Evolutionary conservation across 2,329 filamentous ascomycete species (phyloP), one percentile per base, ranked within the genome.

Genomic region (Bipolaris oryzae): DNA sequence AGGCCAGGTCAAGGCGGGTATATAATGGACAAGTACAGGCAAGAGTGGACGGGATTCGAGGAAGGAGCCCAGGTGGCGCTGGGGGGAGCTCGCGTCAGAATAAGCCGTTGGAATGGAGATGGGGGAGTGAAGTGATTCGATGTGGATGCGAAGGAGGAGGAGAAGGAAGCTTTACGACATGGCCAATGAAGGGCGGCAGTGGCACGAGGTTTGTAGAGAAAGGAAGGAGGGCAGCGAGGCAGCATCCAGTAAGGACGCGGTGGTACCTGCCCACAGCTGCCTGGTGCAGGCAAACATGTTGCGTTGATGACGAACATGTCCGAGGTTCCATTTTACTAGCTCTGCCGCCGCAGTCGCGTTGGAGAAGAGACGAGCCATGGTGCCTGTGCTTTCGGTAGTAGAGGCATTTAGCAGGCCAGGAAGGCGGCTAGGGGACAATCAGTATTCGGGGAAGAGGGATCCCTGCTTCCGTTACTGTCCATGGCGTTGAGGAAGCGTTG

Each of bases 331-430:
- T 65, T 74, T 74, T 69, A 63, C 67, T 73, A 74, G 70, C 66
- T 71, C 63, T 68, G 64, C 70, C 72, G 73, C 73, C 68, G 64
- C 58, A 71, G 66, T 71, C 73, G 73, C 73, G 66, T 69, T 69
- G 61, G 64, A 63, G 63, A 63, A 53, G 47, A 47, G 38, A 28
- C 21, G 15, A 53, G 46, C 48, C 51, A 50, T 53, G 58, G 57
- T 54, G 60, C 55, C 43, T 50, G 53, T 63, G 60, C 45, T 49
- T 44, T 55, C 25, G 42, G 63, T 52, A 42, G 62, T 52, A 64
- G 66, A 66, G 62, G 41, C 43, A 46, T 60, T 57, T 55, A 21
- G 23, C 25, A 28, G 20, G 10, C 38, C 15, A 42, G 61, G 52
- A 53, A 45, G 23, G 47, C 50, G 60, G 44, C 68, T 69, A 72